Evolutionary conservation across 306 rosid genomes (phyloP).

Genomic region (Sophora flavescens): DNA sequence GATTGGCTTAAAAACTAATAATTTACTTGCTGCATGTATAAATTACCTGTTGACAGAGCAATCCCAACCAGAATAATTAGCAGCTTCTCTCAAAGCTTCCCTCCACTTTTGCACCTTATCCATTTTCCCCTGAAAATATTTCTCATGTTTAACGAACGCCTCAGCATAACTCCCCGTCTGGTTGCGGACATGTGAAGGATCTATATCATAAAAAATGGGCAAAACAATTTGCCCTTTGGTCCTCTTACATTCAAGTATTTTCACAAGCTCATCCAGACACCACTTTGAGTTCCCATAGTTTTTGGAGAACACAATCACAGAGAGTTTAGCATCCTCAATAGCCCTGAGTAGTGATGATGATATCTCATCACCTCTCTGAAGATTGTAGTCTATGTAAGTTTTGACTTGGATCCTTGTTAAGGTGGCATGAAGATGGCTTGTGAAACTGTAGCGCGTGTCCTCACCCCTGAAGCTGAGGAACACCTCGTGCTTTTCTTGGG

Average conservation of each 20-base stretch:
- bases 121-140: not conserved
- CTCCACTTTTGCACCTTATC: conserved; percentile 39
- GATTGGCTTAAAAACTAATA: no score
- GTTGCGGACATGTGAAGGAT: conserved; percentile 48
- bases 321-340: conserved; percentile 47
- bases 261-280: conserved; percentile 52
- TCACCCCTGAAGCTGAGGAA: conserved; percentile 51
- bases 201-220: conserved; percentile 52
- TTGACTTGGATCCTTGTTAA: conserved; percentile 35
- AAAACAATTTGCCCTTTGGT: conserved; percentile 24
- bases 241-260: conserved; percentile 48
- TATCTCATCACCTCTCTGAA: conserved; percentile 51
- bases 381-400: conserved; percentile 49
- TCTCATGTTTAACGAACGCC: conserved; percentile 42
- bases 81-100: conserved; percentile 43
- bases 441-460: conserved; percentile 44
- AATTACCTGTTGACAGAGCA: conserved; percentile 42
- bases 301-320: conserved; percentile 49
- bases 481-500: conserved; percentile 47
- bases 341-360: conserved; percentile 42
- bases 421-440: conserved; percentile 53
- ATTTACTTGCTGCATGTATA: no score
- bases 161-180: conserved; percentile 49
- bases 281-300: conserved; percentile 38
- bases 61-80: conserved; percentile 51